Evolutionary conservation across 371 early-diverging fungal species (phyloP).

Genomic region (Choanephora cucurbitarum): DNA sequence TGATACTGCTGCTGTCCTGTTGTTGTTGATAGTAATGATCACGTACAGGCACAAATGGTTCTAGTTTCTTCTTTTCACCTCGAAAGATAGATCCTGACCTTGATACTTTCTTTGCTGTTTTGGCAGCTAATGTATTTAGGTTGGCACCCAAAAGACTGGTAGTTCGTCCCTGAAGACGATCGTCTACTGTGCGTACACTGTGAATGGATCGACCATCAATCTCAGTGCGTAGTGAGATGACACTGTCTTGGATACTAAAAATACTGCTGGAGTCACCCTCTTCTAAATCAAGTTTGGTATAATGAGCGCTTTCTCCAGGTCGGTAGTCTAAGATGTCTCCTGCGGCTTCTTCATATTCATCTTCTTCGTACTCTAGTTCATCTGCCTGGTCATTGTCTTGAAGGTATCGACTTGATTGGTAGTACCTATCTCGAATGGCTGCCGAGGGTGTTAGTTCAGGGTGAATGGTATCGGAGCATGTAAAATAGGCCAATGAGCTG

Average conservation of each 20-base stretch:
- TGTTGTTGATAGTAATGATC: constrained; percentile 8
- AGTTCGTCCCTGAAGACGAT: constrained; percentile 22
- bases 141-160: constrained; percentile 12
- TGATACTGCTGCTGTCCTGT: constrained; percentile 19
- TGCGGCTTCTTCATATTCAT: constrained; percentile 18
- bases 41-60: constrained; percentile 25
- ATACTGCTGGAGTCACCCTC: constrained; percentile 15
- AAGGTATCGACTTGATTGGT: constrained; percentile 27
- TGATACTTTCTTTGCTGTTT: constrained; percentile 29
- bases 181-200: constrained; percentile 26
- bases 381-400: constrained; percentile 18
- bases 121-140: constrained; percentile 23
- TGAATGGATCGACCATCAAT: constrained; percentile 22
- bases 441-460: constrained; percentile 30
- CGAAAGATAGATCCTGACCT: constrained; percentile 27
- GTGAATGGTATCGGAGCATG: constrained; percentile 4
- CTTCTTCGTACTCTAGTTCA: constrained; percentile 19
- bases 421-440: constrained; percentile 33
- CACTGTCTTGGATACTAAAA: constrained; percentile 26
- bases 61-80: constrained; percentile 17
- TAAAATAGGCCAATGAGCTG: constrained; percentile 15
- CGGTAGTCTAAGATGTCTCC: constrained; percentile 29
- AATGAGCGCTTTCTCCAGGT: constrained; percentile 19
- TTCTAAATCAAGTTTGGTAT: constrained; percentile 16
- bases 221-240: constrained; percentile 32